phyloP scores from a whole-genome alignment of 305 asterid species.

The Rubia peregrina region DNA sequence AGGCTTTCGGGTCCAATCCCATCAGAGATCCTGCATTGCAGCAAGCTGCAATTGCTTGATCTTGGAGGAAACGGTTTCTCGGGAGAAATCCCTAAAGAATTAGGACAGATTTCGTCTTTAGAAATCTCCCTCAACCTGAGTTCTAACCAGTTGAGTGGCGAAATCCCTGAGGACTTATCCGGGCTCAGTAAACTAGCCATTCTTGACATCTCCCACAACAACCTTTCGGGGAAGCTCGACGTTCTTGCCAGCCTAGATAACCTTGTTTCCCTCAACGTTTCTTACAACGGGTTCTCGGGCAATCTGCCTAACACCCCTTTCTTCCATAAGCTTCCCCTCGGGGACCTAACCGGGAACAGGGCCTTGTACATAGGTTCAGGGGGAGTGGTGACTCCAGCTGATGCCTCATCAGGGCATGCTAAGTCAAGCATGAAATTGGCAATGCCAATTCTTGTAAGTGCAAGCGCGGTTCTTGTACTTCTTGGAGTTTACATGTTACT shows the following conservation, averaged over 20 bases:
- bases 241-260: constrained; percentile 57
- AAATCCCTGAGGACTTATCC: constrained; percentile 68
- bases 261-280: constrained; percentile 78
- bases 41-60: constrained; percentile 69
- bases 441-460: constrained; percentile 76
- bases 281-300: constrained; percentile 79
- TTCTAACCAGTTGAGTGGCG: constrained; percentile 60
- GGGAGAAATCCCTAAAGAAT: constrained; percentile 59
- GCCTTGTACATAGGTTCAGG: constrained; percentile 42
- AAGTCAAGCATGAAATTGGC: constrained; percentile 62
- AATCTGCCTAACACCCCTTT: constrained; percentile 70
- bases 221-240: constrained; percentile 57
- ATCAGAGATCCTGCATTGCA: constrained; percentile 60
- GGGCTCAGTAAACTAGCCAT: constrained; percentile 56
- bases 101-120: constrained; percentile 72
- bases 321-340: constrained; percentile 65
- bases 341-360: constrained; percentile 60
- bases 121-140: constrained; percentile 93
- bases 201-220: constrained; percentile 89
- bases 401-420: constrained; percentile 32
- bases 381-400: constrained; percentile 52
- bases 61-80: constrained; percentile 70
- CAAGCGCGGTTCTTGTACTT: constrained; percentile 60
- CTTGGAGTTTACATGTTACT: constrained; percentile 59
- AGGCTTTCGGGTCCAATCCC: constrained; percentile 75